Evolutionary conservation across 164 flowering plant genomes (phyloP), one percentile per base, ranked within the genome.

Genomic region (Stephania japonica): DNA sequence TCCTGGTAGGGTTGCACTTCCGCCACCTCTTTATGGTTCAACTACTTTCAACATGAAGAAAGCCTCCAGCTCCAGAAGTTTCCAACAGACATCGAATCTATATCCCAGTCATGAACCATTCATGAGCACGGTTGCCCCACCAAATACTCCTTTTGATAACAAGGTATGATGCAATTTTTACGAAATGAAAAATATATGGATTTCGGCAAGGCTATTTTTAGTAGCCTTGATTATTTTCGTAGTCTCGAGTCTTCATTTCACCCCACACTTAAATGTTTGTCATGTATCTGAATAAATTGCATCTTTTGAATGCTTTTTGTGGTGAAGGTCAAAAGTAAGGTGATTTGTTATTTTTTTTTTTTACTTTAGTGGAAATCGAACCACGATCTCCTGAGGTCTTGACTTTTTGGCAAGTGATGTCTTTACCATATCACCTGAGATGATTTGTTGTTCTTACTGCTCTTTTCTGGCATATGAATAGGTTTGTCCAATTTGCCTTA

Each of bases 401-500:
- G n/a, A n/a, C n/a, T n/a, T n/a, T n/a, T n/a, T n/a, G n/a, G n/a
- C n/a, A n/a, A n/a, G n/a, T n/a, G n/a, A n/a, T n/a, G n/a, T n/a
- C n/a, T n/a, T n/a, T n/a, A n/a, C n/a, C n/a, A n/a, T n/a, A n/a
- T n/a, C n/a, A n/a, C n/a, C n/a, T n/a, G n/a, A n/a, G 21, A 11
- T 32, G 42, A 67, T 67, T n/a, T 42, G 21, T 32, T 21, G 27
- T 41, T 72, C n/a, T 47, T 5, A 71, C 9, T 18, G 21, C 7
- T 71, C 50, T 61, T 71, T n/a, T 21, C 23, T 61, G 24, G 64
- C 64, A 59, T 59, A n/a, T 42, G 32, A 1, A 26, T 87, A 92
- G 95, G 75, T 84, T 56, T 89, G 93, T 65, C 90, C 90, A 64
- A 86, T 91, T 68, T 90, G 94, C 81, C 77, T 87, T 24, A 76